phyloP scores from a whole-genome alignment of 768 basidiomycete species.

The Gloeostereum incarnatum region DNA sequence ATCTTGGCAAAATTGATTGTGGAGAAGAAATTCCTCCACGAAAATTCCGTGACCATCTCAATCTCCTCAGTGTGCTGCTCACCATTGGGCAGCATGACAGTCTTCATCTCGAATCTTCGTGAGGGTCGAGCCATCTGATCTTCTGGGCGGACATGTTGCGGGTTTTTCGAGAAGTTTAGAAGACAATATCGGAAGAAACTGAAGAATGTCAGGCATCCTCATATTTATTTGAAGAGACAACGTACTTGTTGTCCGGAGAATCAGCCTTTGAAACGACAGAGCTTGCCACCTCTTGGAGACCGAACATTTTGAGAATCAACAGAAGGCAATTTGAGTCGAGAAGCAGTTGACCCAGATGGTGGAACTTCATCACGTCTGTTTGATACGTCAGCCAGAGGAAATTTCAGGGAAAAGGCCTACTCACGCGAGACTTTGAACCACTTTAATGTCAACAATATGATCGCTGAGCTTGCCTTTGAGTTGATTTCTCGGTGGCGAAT shows the following conservation, averaged over 20 bases:
- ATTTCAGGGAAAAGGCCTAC: constrained; percentile 19
- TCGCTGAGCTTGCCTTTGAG: constrained; percentile 94
- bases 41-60: constrained; percentile 89
- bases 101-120: constrained; percentile 48
- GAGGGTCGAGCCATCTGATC: constrained; percentile 57
- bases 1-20: constrained; percentile 97
- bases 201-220: neutral
- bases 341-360: constrained; percentile 91
- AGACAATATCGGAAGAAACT: constrained; percentile 98
- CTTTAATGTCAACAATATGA: constrained; percentile 80
- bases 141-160: constrained; percentile 48
- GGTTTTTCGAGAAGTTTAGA: constrained; percentile 60
- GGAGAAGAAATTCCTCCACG: constrained; percentile 96
- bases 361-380: constrained; percentile 95
- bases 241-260: constrained; percentile 74
- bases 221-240: constrained; percentile 2
- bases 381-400: constrained; percentile 1
- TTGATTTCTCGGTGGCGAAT: constrained; percentile 95
- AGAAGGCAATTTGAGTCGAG: constrained; percentile 93
- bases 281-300: constrained; percentile 83
- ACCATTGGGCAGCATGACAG: constrained; percentile 58
- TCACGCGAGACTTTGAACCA: constrained; percentile 99
- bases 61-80: constrained; percentile 78
- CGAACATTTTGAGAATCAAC: constrained; percentile 95
- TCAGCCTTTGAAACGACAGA: constrained; percentile 87